Evolutionary conservation across 208 protist genomes (phyloP).

Genomic region (Trypanosoma grayi): DNA sequence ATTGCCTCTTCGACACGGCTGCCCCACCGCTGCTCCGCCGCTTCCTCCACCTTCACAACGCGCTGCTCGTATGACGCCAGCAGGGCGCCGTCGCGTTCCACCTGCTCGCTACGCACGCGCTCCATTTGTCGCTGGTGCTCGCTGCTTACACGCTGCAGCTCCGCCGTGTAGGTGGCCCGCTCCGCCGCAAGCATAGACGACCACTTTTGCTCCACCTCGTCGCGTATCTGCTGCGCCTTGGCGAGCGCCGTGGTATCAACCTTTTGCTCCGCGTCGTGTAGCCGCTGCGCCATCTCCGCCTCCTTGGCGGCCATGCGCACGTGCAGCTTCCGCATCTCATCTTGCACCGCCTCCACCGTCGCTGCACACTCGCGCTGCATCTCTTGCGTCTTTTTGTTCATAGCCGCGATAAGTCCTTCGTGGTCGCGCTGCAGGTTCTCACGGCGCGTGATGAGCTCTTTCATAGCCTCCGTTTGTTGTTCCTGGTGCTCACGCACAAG

Average conservation of each 20-base stretch:
- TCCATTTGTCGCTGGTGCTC: constrained; percentile 18
- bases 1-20: constrained; percentile 20
- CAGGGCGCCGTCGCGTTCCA: constrained; percentile 21
- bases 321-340: constrained; percentile 19
- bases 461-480: constrained; percentile 35
- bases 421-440: constrained; percentile 30
- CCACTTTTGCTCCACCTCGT: constrained; percentile 25
- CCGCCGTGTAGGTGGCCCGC: background rate
- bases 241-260: constrained; percentile 2
- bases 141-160: constrained; percentile 1
- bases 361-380: constrained; percentile 34
- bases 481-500: constrained; percentile 37
- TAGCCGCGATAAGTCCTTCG: constrained; percentile 19
- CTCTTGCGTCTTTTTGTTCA: constrained; percentile 26
- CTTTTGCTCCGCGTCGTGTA: constrained; percentile 15
- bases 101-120: constrained; percentile 13
- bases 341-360: constrained; percentile 28
- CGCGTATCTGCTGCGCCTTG: background rate
- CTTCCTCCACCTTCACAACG: constrained; percentile 25
- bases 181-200: constrained; percentile 7
- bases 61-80: constrained; percentile 21
- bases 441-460: constrained; percentile 31
- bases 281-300: constrained; percentile 15
- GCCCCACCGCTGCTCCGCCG: constrained; percentile 26
- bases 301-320: constrained; percentile 14